Conservation (phyloP, 805 yeast genomes). For the Monosporozyma servazzii region DNA sequence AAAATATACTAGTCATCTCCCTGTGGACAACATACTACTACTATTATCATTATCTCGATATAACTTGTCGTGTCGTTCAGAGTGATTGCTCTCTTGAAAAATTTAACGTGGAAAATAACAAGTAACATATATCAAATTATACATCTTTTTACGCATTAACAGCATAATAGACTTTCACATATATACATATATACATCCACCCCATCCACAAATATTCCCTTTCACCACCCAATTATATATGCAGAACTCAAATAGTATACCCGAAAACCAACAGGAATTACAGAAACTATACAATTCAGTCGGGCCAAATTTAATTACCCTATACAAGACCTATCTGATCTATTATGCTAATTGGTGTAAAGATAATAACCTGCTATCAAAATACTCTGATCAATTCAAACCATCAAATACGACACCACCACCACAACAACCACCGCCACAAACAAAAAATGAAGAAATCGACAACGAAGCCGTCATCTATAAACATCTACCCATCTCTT, state of each 20-base stretch:
- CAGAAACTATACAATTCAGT: slow-evolving; percentile 17
- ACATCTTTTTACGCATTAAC: too few species aligned
- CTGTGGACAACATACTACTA: too few species aligned
- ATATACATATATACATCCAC: too few species aligned
- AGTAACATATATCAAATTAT: too few species aligned
- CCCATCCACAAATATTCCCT: too few species aligned
- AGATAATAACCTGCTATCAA: slow-evolving; percentile 7
- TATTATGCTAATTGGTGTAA: slow-evolving; percentile 24
- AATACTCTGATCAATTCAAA: not conserved
- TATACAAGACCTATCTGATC: slow-evolving; percentile 22
- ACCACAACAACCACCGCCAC: not conserved
- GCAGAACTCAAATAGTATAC: not conserved
- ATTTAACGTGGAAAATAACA: not conserved
- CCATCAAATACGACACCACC: not conserved
- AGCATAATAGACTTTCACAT: too few species aligned
- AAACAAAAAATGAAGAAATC: not conserved
- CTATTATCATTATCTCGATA: too few species aligned
- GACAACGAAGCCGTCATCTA: slow-evolving; percentile 8
- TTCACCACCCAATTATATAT: not conserved
- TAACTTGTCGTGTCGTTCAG: too few species aligned
- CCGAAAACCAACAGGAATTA: not conserved
- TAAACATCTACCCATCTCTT: slow-evolving; percentile 17
- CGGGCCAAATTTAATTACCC: slow-evolving; percentile 22
- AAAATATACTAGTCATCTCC: too few species aligned
- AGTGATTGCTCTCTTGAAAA: not conserved